Evolutionary conservation across 2,329 filamentous ascomycete species (phyloP), one percentile per base, ranked within the genome.

Genomic region (Xylaria sp.): DNA sequence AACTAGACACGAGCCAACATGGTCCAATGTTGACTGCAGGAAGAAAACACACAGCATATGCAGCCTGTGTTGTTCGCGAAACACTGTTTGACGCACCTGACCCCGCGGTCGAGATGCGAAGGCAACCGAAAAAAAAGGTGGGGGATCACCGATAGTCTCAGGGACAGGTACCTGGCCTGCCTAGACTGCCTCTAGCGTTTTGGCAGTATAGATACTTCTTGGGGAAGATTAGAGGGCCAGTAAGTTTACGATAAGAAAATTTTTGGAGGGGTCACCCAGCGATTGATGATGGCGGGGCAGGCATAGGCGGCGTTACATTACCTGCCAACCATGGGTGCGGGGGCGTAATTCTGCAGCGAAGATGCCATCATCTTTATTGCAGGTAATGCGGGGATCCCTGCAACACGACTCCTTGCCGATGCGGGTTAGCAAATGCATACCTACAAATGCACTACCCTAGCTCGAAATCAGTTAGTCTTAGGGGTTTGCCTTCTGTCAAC

Each of bases 241-340:
- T 25, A 41, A 31, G 43, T 58, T 36, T 62, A 56, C 33, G 62
- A 69, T 69, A 46, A 69, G 63, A 58, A 67, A 67, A 67, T 46
- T 59, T 67, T 67, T 67, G 59, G 65, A 63, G 65, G 65, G 65
- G 65, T 39, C 25, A 33, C 49, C 33, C 39, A 12, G 20, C 33
- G 13, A 28, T 52, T 8, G 28, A 61, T 41, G 12, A 12, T 36
- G 33, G 33, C 33, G 33, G 33, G 33, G 33, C 33, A 36, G 33
- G 33, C 33, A 10, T 36, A 7, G 8, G 9, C 33, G 8, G 15
- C 62, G 46, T 59, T 58, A 15, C 12, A 46, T 64, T 36, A 49
- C 56, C 49, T 39, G 56, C 61, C 49, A 43, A 46, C 18, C 6
- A 18, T 13, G 39, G 39, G 39, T 43, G 62, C 43, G 66, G 66